Conservation (phyloP, 495 filamentous ascomycete genomes). For the Trichoderma orchidacearum region DNA sequence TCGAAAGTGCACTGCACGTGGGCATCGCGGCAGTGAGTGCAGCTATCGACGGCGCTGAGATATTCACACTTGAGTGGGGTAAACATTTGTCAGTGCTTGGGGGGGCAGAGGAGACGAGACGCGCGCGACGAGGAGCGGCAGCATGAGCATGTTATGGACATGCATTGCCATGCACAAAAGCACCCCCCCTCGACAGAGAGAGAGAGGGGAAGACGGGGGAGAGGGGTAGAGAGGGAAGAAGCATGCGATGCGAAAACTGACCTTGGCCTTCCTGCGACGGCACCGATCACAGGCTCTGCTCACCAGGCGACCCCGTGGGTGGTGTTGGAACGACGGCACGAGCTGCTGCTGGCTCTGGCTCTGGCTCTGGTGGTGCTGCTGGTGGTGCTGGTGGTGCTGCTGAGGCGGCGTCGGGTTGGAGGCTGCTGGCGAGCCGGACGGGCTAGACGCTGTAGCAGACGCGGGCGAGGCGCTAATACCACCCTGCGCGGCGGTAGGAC, state of each 20-base stretch:
- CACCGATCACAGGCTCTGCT: conserved; percentile 1
- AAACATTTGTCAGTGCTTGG: not conserved
- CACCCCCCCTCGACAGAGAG: not conserved
- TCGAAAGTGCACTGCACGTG: conserved; percentile 1
- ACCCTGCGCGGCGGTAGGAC: not conserved
- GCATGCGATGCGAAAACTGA: not conserved
- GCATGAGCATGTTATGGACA: not conserved
- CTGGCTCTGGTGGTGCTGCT: too few species aligned
- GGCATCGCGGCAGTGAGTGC: conserved; percentile 1
- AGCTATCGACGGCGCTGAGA: not conserved
- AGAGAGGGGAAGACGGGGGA: not conserved
- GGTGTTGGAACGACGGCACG: not conserved
- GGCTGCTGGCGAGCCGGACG: not conserved
- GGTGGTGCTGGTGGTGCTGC: not conserved
- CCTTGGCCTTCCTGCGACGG: conserved; percentile 1
- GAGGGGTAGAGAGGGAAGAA: not conserved
- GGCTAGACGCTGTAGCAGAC: not conserved
- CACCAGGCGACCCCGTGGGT: not conserved
- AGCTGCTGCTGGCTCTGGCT: too few species aligned
- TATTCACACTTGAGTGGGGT: not conserved
- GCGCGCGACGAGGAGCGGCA: not conserved
- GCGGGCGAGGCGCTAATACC: not conserved
- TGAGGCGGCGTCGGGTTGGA: not conserved
- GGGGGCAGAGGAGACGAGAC: not conserved
- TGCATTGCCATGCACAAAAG: too few species aligned